Evolutionary conservation across 495 filamentous ascomycete genomes (phyloP), one percentile per base, ranked within the genome.

Genomic region (Penicillium pancosmium): DNA sequence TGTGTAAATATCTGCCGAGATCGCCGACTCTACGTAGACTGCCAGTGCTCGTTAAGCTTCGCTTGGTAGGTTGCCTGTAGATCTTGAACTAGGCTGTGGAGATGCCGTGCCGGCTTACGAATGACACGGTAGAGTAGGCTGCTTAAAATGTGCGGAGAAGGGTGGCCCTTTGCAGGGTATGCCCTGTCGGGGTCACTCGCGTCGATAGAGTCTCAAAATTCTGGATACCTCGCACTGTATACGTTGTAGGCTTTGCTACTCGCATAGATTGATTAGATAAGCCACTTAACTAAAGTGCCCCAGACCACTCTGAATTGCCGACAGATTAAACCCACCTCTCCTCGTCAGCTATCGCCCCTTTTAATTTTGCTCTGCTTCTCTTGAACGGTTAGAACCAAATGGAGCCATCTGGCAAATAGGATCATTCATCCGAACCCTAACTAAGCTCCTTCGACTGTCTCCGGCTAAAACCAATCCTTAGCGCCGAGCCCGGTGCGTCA

Each of bases 401-500:
- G 27, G 27, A 31, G 5, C 6, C 27, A 8, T 8, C 27, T 31
- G 27, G 27, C 27, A 31, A 31, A 31, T 31, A 38, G 36, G 36
- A 12, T 13, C 8, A 38, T 12, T 13, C 36, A 27, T 9, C 46
- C 46, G 46, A 48, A 27, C 46, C 46, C 46, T 25, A 48, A 48
- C 11, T n/a, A 31, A 9, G 8, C 27, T 8, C 27, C 8, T 31
- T 44, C 36, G 16, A 31, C 12, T 40, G 16, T 11, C 46, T 43
- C 52, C 25, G 50, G 18, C 41, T 18, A 48, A 41, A 55, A 9
- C 5, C 36, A n/a, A 49, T 9, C 46, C 10, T n/a, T 47, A 43
- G 53, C 40, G 23, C 16, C 15, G n/a, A 43, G 41, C 36, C 48
- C 36, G 27, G 16, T 34, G 18, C 16, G 38, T 51, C 55, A 52